Evolutionary conservation across 441 rosid genomes (phyloP), one percentile per base, ranked within the genome.

Genomic region (Eutrema salsugineum): DNA sequence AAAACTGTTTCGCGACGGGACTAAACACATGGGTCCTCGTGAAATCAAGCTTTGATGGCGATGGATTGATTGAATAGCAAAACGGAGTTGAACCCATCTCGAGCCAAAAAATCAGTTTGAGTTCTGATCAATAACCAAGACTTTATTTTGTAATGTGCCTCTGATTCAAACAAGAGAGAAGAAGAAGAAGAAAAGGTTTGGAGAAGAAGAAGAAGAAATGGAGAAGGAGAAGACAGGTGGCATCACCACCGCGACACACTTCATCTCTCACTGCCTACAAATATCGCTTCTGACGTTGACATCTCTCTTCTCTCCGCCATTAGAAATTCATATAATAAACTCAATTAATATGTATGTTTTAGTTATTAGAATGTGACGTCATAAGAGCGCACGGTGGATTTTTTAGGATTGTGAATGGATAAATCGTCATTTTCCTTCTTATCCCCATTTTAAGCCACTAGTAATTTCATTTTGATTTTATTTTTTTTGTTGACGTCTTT

Each of bases 31-130:
- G 89, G 87, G 83, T 80, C 63, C 75, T 83, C 3, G 90, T 68
- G 78, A 83, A 80, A 68, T 81, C 61, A 10, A 86, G 65, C 46
- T 69, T 78, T n/a, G 81, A 43, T 53, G 86, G 75, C 16, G 89
- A 79, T 17, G 85, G 88, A 24, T 81, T 82, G 24, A 83, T 66
- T n/a, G 83, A 77, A 80, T 77, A 82, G 77, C 78, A 79, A 60
- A 85, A 80, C 68, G 80, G 67, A 81, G 94, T 56, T 19, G 89
- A 80, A 78, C 86, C 88, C 94, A 90, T 91, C 59, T 69, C 61
- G 58, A 30, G n/a, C n/a, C 1, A 35, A 22, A 36, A 22, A 27
- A 33, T 60, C 42, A 20, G 3, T 24, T 24, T 24, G 27, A 24
- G 3, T 1, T 3, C 27, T 24, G 27, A 4, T 24, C 27, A 24